Evolutionary conservation across 2,329 filamentous ascomycete species (phyloP), one percentile per base, ranked within the genome.

Genomic region (Sporothrix pseudoabietina): DNA sequence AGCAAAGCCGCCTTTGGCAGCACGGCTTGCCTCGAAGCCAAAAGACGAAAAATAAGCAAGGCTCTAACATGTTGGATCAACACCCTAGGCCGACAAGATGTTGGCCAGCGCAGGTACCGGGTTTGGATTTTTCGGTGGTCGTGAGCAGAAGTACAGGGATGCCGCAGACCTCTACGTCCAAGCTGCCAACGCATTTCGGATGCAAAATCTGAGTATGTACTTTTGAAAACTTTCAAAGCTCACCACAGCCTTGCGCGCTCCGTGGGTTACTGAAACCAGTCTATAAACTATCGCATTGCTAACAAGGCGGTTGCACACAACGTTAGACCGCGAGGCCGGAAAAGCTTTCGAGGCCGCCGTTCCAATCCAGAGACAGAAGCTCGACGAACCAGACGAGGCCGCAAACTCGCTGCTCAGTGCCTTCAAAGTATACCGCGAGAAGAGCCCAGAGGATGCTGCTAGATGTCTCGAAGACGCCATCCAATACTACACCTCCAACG

Each of bases 341-440:
- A 87, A 92, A 79, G 91, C 94, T 14, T 97, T 97, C 77, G 94
- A 97, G 81, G 88, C 91, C 81, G 94, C 94, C 14, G 95, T 94
- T n/a, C 82, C 87, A 59, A 90, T 98, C 74, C 93, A 97, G 82
- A 88, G 85, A 69, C 87, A 90, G 77, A 91, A 94, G 78, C 88
- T 98, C 69, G 97, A 94, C 80, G 94, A 98, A 80, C 93, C 92
- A 57, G 93, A 97, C 80, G 96, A 98, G 80, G 94, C 94, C 66
- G 94, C 95, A 76, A 97, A 97, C 83, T 91, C 92, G 66, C 85
- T 94, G 69, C 89, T 91, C 79, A 94, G 98, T 81, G 96, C 96
- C 71, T 98, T 94, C 88, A 98, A 98, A 85, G 92, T 94, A 74
- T 98, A 98, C 84, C 89, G 91, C 78, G 97, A 94, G 83, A 90